Evolutionary conservation across 1,284 basidiomycete species (phyloP).

Genomic region (Ceratobasidium sp.): DNA sequence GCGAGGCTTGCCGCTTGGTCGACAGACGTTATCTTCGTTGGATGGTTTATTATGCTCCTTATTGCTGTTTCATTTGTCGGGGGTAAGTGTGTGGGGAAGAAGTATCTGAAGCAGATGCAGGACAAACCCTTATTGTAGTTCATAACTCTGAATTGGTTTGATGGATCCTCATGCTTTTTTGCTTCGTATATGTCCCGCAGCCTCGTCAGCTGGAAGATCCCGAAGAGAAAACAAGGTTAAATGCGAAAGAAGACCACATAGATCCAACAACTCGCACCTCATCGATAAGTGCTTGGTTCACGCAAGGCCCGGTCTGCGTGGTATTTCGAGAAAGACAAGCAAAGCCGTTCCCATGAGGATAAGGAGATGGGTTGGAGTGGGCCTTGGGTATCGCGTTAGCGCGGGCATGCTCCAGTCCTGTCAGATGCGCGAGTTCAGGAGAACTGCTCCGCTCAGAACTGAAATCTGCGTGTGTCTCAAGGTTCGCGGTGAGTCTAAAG

Average conservation of each 20-base stretch:
- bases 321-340: constrained; percentile 38
- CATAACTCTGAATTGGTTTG: constrained; percentile 47
- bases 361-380: constrained; percentile 9
- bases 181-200: constrained; percentile 44
- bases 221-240: constrained; percentile 33
- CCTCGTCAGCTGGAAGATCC: constrained; percentile 39
- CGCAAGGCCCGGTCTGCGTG: constrained; percentile 24
- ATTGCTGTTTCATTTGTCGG: constrained; percentile 62
- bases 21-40: constrained; percentile 70
- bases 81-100: neutral
- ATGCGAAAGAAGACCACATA: constrained; percentile 12
- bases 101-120: neutral
- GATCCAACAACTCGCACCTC: constrained; percentile 36
- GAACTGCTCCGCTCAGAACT: constrained; percentile 42
- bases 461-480: constrained; percentile 36
- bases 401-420: neutral
- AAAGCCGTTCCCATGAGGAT: constrained; percentile 45
- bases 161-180: constrained; percentile 45
- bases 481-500: constrained; percentile 20
- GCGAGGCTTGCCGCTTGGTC: constrained; percentile 73
- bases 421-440: constrained; percentile 27
- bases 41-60: constrained; percentile 65
- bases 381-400: constrained; percentile 1
- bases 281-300: constrained; percentile 44
- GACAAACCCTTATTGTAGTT: constrained; percentile 44